Evolutionary conservation across 257 asterid genomes (phyloP), one percentile per base, ranked within the genome.

Genomic region (Solanum bulbocastanum): DNA sequence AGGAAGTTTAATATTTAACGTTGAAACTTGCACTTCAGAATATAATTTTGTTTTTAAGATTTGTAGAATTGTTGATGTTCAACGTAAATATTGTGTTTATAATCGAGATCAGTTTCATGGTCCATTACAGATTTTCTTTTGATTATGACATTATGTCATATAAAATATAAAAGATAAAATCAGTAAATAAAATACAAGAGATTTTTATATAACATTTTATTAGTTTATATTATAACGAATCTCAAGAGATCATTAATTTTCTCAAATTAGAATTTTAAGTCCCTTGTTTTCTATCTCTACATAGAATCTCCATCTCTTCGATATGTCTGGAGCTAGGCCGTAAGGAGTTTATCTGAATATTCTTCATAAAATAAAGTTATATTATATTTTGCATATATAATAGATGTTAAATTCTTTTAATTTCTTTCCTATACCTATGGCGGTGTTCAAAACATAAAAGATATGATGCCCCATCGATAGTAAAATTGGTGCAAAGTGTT

Each of bases 291-390:
- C 8, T 65, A n/a, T 65, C 15, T 66, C 74, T 11, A 68, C 5
- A 6, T 68, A 65, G 32, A 62, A 25, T 65, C 16, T 65, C 4
- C 4, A n/a, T 65, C 72, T n/a, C 33, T 62, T 62, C 14, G 15
- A n/a, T n/a, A 65, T 25, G 33, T 11, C 15, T 5, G 8, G 1
- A 62, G 33, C 8, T 62, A 65, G 8, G 4, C 1, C 2, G 1
- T 5, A 65, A 65, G 4, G 4, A 6, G 0, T 65, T 65, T n/a
- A n/a, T 65, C 14, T 1, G 0, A 10, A 65, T 11, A n/a, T n/a
- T 62, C 3, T 62, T 62, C 16, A 11, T 65, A 12, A n/a, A 33
- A 60, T 60, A 60, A 60, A 60, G 6, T 65, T 23, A 23, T 9
- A 62, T n/a, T 60, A 60, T 60, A 23, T 60, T 56, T 20, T 60